Evolutionary conservation across 106 monocot genomes (phyloP).

Genomic region (Hemerocallis citrina): DNA sequence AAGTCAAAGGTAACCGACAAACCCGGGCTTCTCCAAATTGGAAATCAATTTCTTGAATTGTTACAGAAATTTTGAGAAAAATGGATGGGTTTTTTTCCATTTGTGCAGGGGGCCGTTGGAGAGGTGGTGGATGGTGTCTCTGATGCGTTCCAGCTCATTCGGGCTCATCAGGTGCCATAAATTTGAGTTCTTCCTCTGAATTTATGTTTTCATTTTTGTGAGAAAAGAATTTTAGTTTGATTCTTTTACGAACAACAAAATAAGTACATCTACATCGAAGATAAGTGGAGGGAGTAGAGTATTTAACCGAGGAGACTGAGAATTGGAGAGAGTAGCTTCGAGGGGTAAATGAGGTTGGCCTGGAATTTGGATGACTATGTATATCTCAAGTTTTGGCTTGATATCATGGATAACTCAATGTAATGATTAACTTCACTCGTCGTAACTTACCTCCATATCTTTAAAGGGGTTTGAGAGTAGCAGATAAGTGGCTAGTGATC

Average conservation of each 20-base stretch:
- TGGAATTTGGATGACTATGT: too few species aligned
- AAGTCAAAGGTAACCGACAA: conserved; percentile 9
- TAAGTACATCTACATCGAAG: too few species aligned
- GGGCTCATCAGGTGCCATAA: conserved; percentile 37
- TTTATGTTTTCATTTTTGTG: background rate
- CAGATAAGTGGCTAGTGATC: too few species aligned
- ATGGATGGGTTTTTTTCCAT: background rate
- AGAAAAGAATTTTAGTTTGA: too few species aligned
- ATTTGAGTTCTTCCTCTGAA: background rate
- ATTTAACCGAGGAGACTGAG: too few species aligned
- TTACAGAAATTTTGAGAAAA: background rate
- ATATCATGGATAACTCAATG: too few species aligned
- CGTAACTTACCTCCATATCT: too few species aligned
- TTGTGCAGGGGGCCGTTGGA: conserved; percentile 12
- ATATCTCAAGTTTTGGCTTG: too few species aligned
- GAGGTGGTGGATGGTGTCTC: conserved; percentile 10
- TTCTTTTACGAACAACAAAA: background rate
- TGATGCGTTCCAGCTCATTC: conserved; percentile 32
- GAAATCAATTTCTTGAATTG: background rate
- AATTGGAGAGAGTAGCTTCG: too few species aligned
- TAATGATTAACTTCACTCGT: too few species aligned
- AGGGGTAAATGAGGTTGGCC: background rate
- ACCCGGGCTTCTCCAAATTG: background rate
- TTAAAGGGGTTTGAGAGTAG: too few species aligned
- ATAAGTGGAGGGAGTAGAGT: too few species aligned